phyloP scores from a whole-genome alignment of 192 early-diverging fungal genomes.

The Diversispora eburnea region DNA sequence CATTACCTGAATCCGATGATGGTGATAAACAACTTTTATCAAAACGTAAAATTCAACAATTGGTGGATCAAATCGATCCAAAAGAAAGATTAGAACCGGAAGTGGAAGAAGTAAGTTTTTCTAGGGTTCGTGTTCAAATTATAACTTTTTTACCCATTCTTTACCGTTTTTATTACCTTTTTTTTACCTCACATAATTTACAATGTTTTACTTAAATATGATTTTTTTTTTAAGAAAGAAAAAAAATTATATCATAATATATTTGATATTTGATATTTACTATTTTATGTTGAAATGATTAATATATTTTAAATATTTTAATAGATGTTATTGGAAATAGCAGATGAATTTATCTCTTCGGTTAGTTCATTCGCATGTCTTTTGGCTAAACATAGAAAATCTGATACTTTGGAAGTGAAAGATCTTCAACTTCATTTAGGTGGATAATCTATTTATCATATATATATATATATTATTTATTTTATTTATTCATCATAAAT shows the following conservation, averaged over 20 bases:
- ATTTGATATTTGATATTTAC: no score
- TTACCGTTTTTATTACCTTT: no score
- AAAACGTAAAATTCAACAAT: constrained; percentile 79
- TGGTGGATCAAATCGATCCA: constrained; percentile 81
- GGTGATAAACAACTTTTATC: constrained; percentile 14
- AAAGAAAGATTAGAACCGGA: constrained; percentile 73
- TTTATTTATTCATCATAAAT: not conserved
- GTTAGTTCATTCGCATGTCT: constrained; percentile 79
- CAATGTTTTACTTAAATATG: no score
- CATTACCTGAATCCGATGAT: not conserved
- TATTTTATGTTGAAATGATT: not conserved
- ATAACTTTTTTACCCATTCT: no score
- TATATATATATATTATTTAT: constrained; percentile 32
- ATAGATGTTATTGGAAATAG: constrained; percentile 76
- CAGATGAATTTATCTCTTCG: constrained; percentile 85
- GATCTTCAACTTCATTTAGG: constrained; percentile 82
- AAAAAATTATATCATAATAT: no score
- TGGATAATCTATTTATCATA: constrained; percentile 30
- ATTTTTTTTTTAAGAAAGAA: no score
- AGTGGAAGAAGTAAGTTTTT: constrained; percentile 69
- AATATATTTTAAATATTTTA: not conserved
- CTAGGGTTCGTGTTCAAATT: no score
- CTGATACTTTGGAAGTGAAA: constrained; percentile 74
- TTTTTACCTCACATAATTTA: no score
- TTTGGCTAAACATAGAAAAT: constrained; percentile 79